Base-by-base conservation (phyloP, 2,329 filamentous ascomycete genomes). In the Madurella fahalii region DNA sequence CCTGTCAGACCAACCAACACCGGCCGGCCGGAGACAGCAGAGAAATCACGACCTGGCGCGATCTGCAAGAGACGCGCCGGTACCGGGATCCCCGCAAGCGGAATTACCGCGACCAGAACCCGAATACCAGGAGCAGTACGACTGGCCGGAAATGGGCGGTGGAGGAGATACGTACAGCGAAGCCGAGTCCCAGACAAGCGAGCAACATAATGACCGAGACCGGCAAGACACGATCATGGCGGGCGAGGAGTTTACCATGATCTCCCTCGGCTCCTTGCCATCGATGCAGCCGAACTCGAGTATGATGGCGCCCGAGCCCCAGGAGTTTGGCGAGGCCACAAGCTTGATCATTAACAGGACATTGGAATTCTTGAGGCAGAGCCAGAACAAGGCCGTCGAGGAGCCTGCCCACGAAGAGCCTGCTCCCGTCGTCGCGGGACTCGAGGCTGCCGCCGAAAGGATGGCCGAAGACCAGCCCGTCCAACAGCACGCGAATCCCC, bases 171-270 rank as follows among this genome's bases (percentile, higher is more conserved):
- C 60, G 2, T 53, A 63, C 47, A 70, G 66, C 39, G 67, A 69
- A 9, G 52, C 48, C 12, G 64, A 59, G 34, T 67, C 62, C 58
- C 11, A 56, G 5, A 30, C 42, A 5, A 58, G 60, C 48, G 57
- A 72, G 32, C 71, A 79, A 47, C 78, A 72, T 0, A 72, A 78
- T 45, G 71, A 72, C 4, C 72, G 78, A n/a, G 74, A 57, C 9
- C 32, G 50, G 1, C 58, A 65, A 16, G 58, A 66, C 40, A 65
- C 63, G 5, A 49, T 64, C 37, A 59, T 63, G 54, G 70, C 69
- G 2, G 69, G 68, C 15, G 80, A 83, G 56, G 77, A 78, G 40
- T 82, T 83, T 58, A 83, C 79, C 63, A 82, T 82, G 78, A 83
- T 83, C 53, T 78, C 79, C 32, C 74, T 81, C 56, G 74, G 80